phyloP scores from a whole-genome alignment of 225 moss, liverwort and hornwort genomes.

The Lunularia cruciata region DNA sequence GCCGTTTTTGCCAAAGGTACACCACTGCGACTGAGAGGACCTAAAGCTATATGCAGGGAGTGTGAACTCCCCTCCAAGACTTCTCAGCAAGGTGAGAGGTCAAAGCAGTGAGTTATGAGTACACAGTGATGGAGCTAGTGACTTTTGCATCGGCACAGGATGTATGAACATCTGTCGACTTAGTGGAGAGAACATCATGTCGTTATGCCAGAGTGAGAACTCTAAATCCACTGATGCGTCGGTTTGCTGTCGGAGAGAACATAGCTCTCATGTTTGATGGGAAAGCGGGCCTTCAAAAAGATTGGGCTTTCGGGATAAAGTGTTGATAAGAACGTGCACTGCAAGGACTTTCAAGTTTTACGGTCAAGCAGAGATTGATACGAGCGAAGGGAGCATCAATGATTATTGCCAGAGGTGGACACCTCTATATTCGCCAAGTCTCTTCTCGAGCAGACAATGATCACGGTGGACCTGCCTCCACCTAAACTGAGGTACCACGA shows the following conservation, averaged over 20 bases:
- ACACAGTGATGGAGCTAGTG: neutral
- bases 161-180: neutral
- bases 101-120: neutral
- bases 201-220: conserved; percentile 1
- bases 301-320: conserved; percentile 13
- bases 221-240: conserved; percentile 12
- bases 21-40: neutral
- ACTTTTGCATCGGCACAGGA: neutral
- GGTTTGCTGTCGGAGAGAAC: neutral
- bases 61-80: neutral
- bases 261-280: neutral
- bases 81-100: neutral
- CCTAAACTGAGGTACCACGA: too few relatives aligned
- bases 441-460: too few relatives aligned
- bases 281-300: neutral
- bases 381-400: too few relatives aligned
- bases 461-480: too few relatives aligned
- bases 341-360: too few relatives aligned
- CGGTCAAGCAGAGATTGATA: too few relatives aligned
- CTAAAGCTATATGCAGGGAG: neutral
- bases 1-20: neutral
- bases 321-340: neutral
- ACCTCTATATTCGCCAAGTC: too few relatives aligned
- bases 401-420: too few relatives aligned
- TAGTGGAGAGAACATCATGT: conserved; percentile 15